Base-by-base conservation (phyloP, 257 asterid species). In the Solanum gracilifrons region DNA sequence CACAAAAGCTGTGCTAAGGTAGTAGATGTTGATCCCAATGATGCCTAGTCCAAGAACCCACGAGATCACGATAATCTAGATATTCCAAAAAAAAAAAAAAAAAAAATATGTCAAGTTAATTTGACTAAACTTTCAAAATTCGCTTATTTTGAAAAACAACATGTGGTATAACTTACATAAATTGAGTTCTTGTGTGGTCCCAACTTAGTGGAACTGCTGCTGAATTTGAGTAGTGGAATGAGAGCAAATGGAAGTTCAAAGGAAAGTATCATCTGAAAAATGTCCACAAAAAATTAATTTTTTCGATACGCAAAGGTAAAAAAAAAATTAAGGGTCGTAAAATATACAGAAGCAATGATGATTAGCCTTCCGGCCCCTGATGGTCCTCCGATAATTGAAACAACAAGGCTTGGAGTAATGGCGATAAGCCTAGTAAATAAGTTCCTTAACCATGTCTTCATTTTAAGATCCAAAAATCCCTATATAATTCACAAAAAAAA, bases 141-240 rank as follows among this genome's bases (percentile, higher is more conserved):
- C 0, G 9, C 20, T 37, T 76, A 37, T 12, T 76, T 37, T 6
- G 5, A 12, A 39, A 55, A 55, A 2, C 0, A 55, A 51, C 60
- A 16, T 21, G 6, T 20, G 58, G 58, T 15, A 48, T 58, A 25
- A 12, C 98, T 95, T 86, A 97, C 99, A 71, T 89, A 95, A 51
- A 93, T 97, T 8, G 99, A 95, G 89, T 95, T 97, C 90, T 90
- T 94, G 94, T 93, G 95, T 0, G 98, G 98, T n/a, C 98, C 98
- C 94, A 95, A 92, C 88, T 95, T 95, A 89, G 94, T 92, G 69
- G 94, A 41, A 88, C 95, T 90, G 75, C 96, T 94, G 76, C 98
- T 95, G 88, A 95, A 95, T 87, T 95, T 94, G 5, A 95, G 94
- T 16, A 95, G 94, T 27, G 98, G 98, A 86, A 95, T 92, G 31